phyloP scores from a whole-genome alignment of 148 eudicot species.

The Rhododendron mucronatum region DNA sequence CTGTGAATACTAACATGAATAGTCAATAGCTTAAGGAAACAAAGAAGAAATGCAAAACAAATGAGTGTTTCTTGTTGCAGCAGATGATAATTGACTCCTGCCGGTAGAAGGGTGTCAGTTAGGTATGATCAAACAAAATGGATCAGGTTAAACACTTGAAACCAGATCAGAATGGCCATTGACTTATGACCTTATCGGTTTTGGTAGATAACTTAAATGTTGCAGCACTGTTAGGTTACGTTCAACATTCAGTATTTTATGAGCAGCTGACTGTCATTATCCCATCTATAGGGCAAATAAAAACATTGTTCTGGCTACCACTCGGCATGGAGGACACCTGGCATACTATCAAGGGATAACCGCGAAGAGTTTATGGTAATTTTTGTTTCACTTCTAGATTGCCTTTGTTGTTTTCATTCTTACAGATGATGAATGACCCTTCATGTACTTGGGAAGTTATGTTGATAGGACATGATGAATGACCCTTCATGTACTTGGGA shows the following conservation, averaged over 20 bases:
- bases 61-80: background rate
- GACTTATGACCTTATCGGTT: background rate
- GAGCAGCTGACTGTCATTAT: slow-evolving; percentile 9
- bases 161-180: background rate
- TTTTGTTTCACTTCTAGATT: background rate
- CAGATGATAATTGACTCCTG: background rate
- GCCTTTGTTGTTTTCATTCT: background rate
- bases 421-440: background rate
- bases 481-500: too few relatives aligned
- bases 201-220: background rate
- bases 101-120: background rate
- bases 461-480: background rate
- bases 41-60: background rate
- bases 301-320: slow-evolving; percentile 71
- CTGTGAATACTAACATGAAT: background rate
- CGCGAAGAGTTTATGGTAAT: slow-evolving; percentile 76
- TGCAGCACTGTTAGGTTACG: background rate
- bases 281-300: slow-evolving; percentile 52
- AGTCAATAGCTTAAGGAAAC: background rate
- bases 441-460: background rate
- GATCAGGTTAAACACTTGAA: background rate
- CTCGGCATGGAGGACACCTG: slow-evolving; percentile 95
- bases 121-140: background rate
- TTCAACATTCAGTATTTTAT: background rate
- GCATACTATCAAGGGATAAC: slow-evolving; percentile 83